Conservation (phyloP, 345 rosid genomes). For the Camelina sativa region DNA sequence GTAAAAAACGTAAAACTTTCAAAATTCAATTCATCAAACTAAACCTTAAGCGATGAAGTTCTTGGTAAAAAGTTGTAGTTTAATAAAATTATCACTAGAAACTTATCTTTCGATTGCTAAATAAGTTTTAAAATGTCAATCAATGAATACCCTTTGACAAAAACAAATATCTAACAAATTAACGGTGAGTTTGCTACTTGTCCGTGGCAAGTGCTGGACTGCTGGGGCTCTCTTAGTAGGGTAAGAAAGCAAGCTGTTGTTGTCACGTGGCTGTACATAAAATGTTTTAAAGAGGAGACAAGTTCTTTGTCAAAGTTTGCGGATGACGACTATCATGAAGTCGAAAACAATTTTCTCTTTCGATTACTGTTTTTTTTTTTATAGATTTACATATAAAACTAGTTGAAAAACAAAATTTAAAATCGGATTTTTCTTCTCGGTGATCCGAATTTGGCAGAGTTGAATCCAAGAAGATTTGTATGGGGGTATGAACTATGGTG, state of each 20-base stretch:
- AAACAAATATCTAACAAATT: neutral
- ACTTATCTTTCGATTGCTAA: neutral
- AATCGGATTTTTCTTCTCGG: neutral
- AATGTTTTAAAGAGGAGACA: neutral
- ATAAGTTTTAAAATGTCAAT: too few relatives aligned
- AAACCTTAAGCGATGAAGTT: too few relatives aligned
- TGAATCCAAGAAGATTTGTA: neutral
- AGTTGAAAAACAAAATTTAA: neutral
- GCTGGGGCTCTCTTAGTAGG: slow-evolving; percentile 21
- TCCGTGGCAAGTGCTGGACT: slow-evolving; percentile 4
- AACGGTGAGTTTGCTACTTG: slow-evolving; percentile 11
- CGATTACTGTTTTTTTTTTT: neutral
- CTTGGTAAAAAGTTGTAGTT: too few relatives aligned
- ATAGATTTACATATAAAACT: too few relatives aligned
- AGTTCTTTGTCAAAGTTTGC: neutral
- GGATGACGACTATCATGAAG: slow-evolving; percentile 1
- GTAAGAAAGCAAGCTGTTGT: slow-evolving; percentile 6
- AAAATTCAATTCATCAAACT: too few relatives aligned
- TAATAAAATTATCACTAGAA: neutral
- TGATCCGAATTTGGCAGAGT: neutral
- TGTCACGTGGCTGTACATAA: slow-evolving; percentile 17
- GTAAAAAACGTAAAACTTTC: too few relatives aligned
- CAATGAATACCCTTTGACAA: too few relatives aligned
- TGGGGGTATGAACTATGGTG: neutral
- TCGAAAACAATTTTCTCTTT: slow-evolving; percentile 10